Conservation (phyloP, 768 basidiomycete genomes). For the Mycena epipterygia region DNA sequence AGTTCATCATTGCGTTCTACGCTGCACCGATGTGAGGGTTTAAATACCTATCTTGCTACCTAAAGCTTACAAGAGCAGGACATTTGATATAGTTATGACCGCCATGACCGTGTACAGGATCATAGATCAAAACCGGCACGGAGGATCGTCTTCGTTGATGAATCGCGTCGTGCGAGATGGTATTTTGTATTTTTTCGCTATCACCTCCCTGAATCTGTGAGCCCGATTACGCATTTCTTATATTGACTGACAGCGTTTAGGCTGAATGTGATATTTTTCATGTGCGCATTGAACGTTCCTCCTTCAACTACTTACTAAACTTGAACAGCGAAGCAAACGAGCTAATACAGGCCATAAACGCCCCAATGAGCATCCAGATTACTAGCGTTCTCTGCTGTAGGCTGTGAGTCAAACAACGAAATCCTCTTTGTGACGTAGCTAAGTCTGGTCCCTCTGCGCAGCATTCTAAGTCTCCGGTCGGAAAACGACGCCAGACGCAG, state of each 20-base stretch:
- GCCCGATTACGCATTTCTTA: neutral
- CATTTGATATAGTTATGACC: constrained; percentile 34
- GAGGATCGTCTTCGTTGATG: constrained; percentile 28
- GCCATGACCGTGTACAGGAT: constrained; percentile 26
- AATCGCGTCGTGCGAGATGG: constrained; percentile 33
- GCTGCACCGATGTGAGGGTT: constrained; percentile 30
- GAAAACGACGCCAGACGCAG: neutral
- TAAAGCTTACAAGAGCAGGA: constrained; percentile 11
- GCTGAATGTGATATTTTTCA: constrained; percentile 36
- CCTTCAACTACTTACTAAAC: neutral
- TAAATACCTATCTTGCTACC: too few relatives aligned
- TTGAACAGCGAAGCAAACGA: constrained; percentile 15
- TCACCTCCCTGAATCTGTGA: constrained; percentile 33
- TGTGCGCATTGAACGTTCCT: constrained; percentile 12
- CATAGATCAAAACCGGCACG: constrained; percentile 24
- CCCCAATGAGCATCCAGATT: constrained; percentile 36
- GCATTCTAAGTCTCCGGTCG: constrained; percentile 31
- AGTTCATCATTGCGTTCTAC: constrained; percentile 38
- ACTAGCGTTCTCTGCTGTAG: constrained; percentile 33
- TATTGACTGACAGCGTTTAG: neutral
- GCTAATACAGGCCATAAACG: constrained; percentile 34
- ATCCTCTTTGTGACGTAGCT: neutral
- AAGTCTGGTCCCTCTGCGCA: neutral
- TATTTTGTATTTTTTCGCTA: constrained; percentile 33
- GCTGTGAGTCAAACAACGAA: neutral